Base-by-base conservation (phyloP, 2,329 filamentous ascomycete genomes). In the Tolypocladium album region DNA sequence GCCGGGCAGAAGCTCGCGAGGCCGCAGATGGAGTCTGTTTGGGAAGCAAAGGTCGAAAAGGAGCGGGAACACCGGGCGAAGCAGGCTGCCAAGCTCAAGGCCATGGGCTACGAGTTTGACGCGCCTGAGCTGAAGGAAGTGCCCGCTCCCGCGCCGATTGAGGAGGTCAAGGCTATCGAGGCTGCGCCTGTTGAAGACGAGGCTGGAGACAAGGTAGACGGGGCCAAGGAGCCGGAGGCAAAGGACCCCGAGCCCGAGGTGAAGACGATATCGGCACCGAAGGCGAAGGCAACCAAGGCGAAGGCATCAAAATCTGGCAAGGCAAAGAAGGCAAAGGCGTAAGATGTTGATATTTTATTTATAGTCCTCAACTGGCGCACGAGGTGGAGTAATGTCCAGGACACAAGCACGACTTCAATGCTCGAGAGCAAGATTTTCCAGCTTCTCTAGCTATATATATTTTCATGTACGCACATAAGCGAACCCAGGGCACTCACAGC, bases 41-140 rank as follows among this genome's bases (percentile, higher is more conserved):
- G 94, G 94, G 79, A 86, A 61, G 84, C 84, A 76, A 88, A 87
- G 72, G 84, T 94, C 59, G 77, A 81, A 59, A 85, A 82, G 67
- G 92, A 96, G 78, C 82, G 88, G 73, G 79, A 82, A 72, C 87
- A 84, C 74, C 82, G 94, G 59, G 75, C 78, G 43, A 79, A 80
- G 65, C 89, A 90, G 75, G 85, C 83, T 1, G 83, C 88, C 70
- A 89, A 89, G 76, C 77, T 97, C 65, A 87, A 90, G 80, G 85
- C 82, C 50, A 74, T 95, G 61, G 93, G 89, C 12, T 97, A 99
- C 74, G 87, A 94, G 62, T 92, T 91, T 69, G 83, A 90, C 58
- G 82, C 84, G 27, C 90, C 91, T 0, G 76, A 80, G 65, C 75
- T 96, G 65, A 95, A 90, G 79, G 71, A 70, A 11, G 71, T 76